Evolutionary conservation across 163 green algal species (phyloP), one percentile per base, ranked within the genome.

Genomic region (Prototheca wickerhamii): DNA sequence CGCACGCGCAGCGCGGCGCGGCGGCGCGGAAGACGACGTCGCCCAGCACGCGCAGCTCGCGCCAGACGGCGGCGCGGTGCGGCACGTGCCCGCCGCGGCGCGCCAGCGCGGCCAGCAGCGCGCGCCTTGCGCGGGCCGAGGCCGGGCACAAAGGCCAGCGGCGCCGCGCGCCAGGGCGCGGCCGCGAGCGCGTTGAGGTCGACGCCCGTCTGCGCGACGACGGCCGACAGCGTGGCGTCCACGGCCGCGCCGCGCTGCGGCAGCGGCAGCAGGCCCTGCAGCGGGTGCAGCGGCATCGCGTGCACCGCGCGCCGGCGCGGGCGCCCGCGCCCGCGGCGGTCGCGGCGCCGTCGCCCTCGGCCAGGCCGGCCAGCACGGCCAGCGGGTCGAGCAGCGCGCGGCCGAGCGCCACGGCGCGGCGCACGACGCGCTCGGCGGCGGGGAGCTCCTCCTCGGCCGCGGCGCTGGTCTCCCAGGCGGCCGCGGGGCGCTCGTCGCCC

Each of bases 101-200:
- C 50, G 63, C 51, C 30, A 91, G 62, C 10, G 67, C 74, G 26
- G 75, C 67, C 69, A 89, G 65, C 69, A 91, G 75, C 50, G 79
- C 69, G 1, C 4, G 84, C 85, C 68, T 97, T 97, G 62, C 91
- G 77, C 5, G 89, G 87, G 0, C 91, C 91, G 50, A 97, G 79
- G 3, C 91, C 91, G 5, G 82, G 76, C 29, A 94, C 81, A 72
- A 91, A 95, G 57, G 80, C 72, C 57, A 97, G 84, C 60, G 70
- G 35, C 10, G 79, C 56, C 15, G 71, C 63, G 31, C 78, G 77
- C 91, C 91, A 97, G 7, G 76, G n/a, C 54, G 84, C 81, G 56
- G 74, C 58, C 15, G 73, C 81, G 25, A 80, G 77, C 7, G 77
- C 61, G 71, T 97, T 97, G 54, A 97, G 51, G 76, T 97, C 90